phyloP scores from a whole-genome alignment of 2,329 filamentous ascomycete species.

The Diaporthe destruens region DNA sequence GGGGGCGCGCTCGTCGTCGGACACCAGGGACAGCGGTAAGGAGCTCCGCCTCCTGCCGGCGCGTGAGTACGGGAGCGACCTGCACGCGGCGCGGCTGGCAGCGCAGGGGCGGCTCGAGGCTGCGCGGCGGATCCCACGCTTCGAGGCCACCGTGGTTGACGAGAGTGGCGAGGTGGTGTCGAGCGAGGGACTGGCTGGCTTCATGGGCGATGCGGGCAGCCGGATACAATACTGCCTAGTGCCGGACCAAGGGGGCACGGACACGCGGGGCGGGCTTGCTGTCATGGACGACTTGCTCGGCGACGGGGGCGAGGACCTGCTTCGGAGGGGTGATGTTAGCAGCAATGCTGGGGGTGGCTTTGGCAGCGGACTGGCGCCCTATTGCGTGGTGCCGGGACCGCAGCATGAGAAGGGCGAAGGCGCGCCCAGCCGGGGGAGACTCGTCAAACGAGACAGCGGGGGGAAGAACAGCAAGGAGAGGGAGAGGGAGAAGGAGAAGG shows the following conservation, averaged over 20 bases:
- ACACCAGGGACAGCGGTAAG: conserved; percentile 37
- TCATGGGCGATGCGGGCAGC: conserved; percentile 71
- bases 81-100: conserved; percentile 67
- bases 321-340: conserved; percentile 26
- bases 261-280: conserved; percentile 68
- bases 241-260: conserved; percentile 67
- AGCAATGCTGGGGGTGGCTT: conserved; percentile 35
- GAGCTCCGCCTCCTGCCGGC: conserved; percentile 6
- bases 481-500: conserved; percentile 10
- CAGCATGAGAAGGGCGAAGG: conserved; percentile 44
- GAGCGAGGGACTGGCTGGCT: conserved; percentile 69
- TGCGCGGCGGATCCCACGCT: conserved; percentile 65
- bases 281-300: conserved; percentile 64
- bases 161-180: conserved; percentile 65
- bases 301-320: conserved; percentile 60
- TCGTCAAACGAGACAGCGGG: conserved; percentile 37
- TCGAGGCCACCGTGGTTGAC: conserved; percentile 69
- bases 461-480: conserved; percentile 40
- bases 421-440: conserved; percentile 35
- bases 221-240: conserved; percentile 71
- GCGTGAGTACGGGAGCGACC: conserved; percentile 54
- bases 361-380: conserved; percentile 41
- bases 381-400: conserved; percentile 43
- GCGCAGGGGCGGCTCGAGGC: conserved; percentile 75
- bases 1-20: conserved; percentile 28